These are phyloP conservation scores for Nelumbo lutea DNA, from an alignment of 164 flowering plant genomes.

Conservation along the genomic window DNA sequence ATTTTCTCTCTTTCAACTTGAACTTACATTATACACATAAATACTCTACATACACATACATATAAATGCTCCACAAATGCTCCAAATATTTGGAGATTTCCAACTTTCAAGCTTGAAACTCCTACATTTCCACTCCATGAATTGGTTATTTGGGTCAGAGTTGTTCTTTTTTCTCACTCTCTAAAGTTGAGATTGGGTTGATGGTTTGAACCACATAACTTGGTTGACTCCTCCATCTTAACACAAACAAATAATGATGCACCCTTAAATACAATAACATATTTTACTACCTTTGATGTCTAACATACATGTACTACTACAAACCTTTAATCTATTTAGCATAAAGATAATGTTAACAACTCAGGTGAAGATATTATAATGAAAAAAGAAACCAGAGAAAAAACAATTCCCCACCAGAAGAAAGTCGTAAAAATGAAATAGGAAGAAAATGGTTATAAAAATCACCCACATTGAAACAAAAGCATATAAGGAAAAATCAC, in stretches of 20 bases:
- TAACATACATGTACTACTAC: constrained; percentile 1
- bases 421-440: neutral
- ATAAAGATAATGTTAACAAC: constrained; percentile 6
- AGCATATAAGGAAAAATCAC: constrained; percentile 25
- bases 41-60: too few species aligned
- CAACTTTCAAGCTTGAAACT: too few species aligned
- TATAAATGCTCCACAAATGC: too few species aligned
- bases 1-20: too few species aligned
- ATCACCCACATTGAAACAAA: neutral
- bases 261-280: neutral
- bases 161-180: too few species aligned
- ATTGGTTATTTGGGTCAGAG: too few species aligned
- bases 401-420: neutral
- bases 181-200: too few species aligned
- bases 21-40: too few species aligned
- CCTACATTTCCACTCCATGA: too few species aligned
- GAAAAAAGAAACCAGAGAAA: neutral
- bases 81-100: too few species aligned
- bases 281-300: neutral
- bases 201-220: too few species aligned
- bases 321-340: constrained; percentile 83
- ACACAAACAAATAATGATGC: neutral
- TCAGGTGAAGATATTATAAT: neutral
- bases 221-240: neutral
- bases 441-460: constrained; percentile 2